Percentiles rank a stretch among this genome's conserved stretches.
Conservation (phyloP, 192 early-diverging fungal genomes). For the Backusella luteola region DNA sequence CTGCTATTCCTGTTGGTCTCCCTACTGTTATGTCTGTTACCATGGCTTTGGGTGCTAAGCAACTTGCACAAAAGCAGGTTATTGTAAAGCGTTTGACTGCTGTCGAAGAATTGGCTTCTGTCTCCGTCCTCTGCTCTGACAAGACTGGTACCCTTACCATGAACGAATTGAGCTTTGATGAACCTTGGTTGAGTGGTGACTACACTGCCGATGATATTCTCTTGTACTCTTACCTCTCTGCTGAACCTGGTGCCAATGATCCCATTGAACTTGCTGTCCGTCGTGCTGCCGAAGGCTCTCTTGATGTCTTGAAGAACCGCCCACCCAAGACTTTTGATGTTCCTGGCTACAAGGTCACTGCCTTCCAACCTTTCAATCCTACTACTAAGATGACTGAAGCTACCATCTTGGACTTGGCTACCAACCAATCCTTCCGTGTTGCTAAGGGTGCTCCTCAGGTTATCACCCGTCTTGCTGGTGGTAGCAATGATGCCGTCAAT, state of each 20-base stretch:
- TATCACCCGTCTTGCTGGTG: constrained; percentile 79
- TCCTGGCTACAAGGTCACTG: constrained; percentile 86
- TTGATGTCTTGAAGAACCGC: constrained; percentile 41
- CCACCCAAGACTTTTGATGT: constrained; percentile 52
- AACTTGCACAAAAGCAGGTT: constrained; percentile 86
- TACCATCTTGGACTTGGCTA: constrained; percentile 67
- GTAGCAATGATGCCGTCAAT: constrained; percentile 76
- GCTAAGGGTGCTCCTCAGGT: constrained; percentile 97
- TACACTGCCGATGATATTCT: constrained; percentile 78
- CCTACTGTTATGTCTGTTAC: constrained; percentile 93
- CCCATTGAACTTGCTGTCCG: constrained; percentile 89
- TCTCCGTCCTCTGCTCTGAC: constrained; percentile 81
- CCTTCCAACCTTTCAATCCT: constrained; percentile 89
- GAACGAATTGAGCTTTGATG: constrained; percentile 90
- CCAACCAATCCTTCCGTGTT: constrained; percentile 75
- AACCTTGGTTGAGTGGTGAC: constrained; percentile 67
- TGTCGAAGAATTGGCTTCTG: constrained; percentile 89
- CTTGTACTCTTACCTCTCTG: constrained; percentile 76
- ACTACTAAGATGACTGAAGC: constrained; percentile 85
- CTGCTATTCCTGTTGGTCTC: constrained; percentile 90
- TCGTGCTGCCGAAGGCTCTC: constrained; percentile 64
- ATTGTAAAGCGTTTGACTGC: constrained; percentile 95
- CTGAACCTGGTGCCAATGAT: constrained; percentile 87
- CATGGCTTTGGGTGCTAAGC: constrained; percentile 89
- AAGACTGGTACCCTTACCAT: constrained; percentile 91